These are phyloP conservation scores for Ciborinia camelliae DNA, from an alignment of 2,329 filamentous ascomycete species.

Conservation along the genomic window DNA sequence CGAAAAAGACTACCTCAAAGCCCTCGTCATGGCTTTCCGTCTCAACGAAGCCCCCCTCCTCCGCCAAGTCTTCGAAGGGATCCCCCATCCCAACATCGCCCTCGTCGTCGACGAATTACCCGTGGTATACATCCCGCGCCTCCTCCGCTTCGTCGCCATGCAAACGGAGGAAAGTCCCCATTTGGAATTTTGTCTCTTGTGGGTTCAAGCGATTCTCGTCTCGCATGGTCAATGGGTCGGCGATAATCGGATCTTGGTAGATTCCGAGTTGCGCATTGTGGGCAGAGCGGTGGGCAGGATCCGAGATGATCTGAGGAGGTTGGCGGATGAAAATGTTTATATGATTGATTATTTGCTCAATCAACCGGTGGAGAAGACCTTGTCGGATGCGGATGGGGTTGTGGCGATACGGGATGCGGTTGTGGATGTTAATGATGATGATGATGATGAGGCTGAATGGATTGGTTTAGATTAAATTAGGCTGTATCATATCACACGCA, in stretches of 20 bases:
- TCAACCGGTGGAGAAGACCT: conserved; percentile 42
- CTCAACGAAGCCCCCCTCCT: conserved; percentile 83
- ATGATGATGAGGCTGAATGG: conserved; percentile 47
- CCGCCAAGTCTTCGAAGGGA: conserved; percentile 78
- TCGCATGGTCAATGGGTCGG: conserved; percentile 83
- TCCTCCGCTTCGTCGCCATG: conserved; percentile 82
- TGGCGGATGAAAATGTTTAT: conserved; percentile 87
- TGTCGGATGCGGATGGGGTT: conserved; percentile 39
- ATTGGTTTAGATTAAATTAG: conserved; percentile 52
- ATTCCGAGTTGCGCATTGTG: conserved; percentile 79
- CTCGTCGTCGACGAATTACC: conserved; percentile 79
- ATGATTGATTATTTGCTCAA: conserved; percentile 77
- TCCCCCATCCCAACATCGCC: conserved; percentile 70
- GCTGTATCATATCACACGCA: conserved; percentile 1
- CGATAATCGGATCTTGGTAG: conserved; percentile 73
- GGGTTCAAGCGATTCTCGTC: conserved; percentile 81
- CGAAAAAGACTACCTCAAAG: conserved; percentile 81
- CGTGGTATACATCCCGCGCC: conserved; percentile 76
- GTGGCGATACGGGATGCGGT: conserved; percentile 36
- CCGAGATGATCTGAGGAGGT: conserved; percentile 73
- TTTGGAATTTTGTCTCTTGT: conserved; percentile 89
- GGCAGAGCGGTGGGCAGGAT: conserved; percentile 77
- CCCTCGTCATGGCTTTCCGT: conserved; percentile 94
- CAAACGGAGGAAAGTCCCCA: conserved; percentile 89
- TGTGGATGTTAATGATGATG: conserved; percentile 37